Evolutionary conservation across 2,329 filamentous ascomycete genomes (phyloP), one percentile per base, ranked within the genome.

Genomic region (Teratosphaeria nubilosa): DNA sequence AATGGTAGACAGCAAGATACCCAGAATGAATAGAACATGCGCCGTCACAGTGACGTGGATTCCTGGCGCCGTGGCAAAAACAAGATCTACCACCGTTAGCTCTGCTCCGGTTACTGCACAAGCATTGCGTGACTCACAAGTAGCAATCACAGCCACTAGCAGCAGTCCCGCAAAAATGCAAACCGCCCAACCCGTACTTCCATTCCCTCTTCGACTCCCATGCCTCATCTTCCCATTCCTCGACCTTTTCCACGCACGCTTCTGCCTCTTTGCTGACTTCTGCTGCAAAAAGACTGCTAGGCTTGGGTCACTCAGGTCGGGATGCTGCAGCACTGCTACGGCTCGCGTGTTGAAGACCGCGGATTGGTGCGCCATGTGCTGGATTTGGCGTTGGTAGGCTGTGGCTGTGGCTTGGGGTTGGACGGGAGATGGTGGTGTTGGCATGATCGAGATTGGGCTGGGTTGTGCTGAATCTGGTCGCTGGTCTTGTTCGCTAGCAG

Each of bases 11-110:
- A 86, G 77, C 55, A 95, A 75, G 58, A 95, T 86, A 63, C 91
- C 79, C 56, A 96, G 79, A 58, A 95, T 86, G 60, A 95, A 80
- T 56, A 95, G 78, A 59, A 95, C 83, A 66, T 90, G 88, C 68
- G 95, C 86, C 72, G 90, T 87, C 70, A 83, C 83, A 50, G 82
- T 82, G 6, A 82, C 76, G 60, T 84, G 78, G 48, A 81, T 82
- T 60, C 31, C 51, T 1, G 83, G 79, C 2, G 86, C 86, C 51
- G 91, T 77, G 22, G 85, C 82, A 51, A 95, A 80, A 5, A 82
- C 82, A 63, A 95, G 80, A 70, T 94, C 90, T 94, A 13, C 25
- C 16, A 30, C 25, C 16, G 30, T 55, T 27, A 52, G n/a, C 48
- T 10, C 5, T 16, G 27, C 27, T 30, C 27, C 27, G 11, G 30